phyloP scores from a whole-genome alignment of 208 protist species.

The Angomonas ambiguus region DNA sequence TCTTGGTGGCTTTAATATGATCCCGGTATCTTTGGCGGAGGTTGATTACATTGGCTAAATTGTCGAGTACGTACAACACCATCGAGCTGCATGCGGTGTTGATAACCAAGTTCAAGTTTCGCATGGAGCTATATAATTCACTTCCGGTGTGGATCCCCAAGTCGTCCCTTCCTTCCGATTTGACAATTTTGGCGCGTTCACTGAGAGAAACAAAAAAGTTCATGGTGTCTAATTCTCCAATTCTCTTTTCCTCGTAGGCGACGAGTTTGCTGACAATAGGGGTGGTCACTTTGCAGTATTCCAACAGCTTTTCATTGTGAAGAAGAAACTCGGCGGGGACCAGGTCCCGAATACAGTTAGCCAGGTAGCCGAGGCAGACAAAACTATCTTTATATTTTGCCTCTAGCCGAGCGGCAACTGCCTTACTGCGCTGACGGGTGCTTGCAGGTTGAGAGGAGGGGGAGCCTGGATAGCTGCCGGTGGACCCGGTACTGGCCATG shows the following conservation, averaged over 20 bases:
- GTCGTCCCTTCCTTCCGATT: slow-evolving; percentile 10
- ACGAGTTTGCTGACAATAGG: slow-evolving; percentile 26
- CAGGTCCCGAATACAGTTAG: slow-evolving; percentile 19
- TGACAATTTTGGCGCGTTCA: slow-evolving; percentile 26
- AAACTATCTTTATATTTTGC: slow-evolving; percentile 30
- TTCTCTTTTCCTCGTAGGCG: slow-evolving; percentile 22
- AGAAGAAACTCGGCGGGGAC: slow-evolving; percentile 21
- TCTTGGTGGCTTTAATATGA: slow-evolving; percentile 15
- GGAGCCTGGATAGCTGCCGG: not conserved
- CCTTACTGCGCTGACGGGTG: not conserved
- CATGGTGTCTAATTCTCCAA: slow-evolving; percentile 17
- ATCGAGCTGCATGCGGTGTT: slow-evolving; percentile 47
- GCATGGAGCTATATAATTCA: slow-evolving; percentile 33
- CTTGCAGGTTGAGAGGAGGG: not conserved
- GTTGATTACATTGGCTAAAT: slow-evolving; percentile 36
- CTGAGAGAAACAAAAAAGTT: slow-evolving; percentile 46
- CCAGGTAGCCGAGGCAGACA: slow-evolving; percentile 39
- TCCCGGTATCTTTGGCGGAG: slow-evolving; percentile 23
- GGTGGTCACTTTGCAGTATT: slow-evolving; percentile 22
- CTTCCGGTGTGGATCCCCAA: slow-evolving; percentile 10
- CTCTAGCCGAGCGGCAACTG: slow-evolving; percentile 32
- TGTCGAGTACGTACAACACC: slow-evolving; percentile 36
- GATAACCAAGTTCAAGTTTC: slow-evolving; percentile 33
- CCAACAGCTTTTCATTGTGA: not conserved
- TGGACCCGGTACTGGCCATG: slow-evolving; percentile 3